A percentile compares a stretch with the other conserved stretches of the same genome.
phyloP scores from a whole-genome alignment of 2,329 filamentous ascomycete species.

The Alternaria dauci region DNA sequence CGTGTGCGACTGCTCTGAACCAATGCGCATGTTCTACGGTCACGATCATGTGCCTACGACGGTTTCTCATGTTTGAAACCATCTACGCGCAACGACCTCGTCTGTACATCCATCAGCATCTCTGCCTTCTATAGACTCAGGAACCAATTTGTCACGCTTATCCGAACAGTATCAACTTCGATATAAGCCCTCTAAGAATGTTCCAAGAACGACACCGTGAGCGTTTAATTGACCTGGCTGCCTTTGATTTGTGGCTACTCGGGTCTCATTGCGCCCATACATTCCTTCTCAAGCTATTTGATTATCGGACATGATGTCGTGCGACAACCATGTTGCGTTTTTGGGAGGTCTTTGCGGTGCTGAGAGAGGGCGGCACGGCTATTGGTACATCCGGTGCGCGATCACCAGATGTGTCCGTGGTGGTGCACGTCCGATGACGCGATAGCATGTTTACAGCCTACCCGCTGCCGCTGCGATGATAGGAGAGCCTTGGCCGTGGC shows the following conservation, averaged over 20 bases:
- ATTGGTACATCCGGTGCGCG: neutral
- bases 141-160: slow-evolving; percentile 54
- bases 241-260: slow-evolving; percentile 41
- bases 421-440: neutral
- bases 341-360: neutral
- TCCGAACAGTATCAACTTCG: slow-evolving; percentile 48
- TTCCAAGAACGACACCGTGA: slow-evolving; percentile 47
- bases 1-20: neutral
- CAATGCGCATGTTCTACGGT: neutral
- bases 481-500: neutral
- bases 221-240: slow-evolving; percentile 53
- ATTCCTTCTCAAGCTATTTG: slow-evolving; percentile 15
- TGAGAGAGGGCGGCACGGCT: neutral
- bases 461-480: neutral
- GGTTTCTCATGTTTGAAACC: neutral
- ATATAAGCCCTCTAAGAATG: slow-evolving; percentile 52
- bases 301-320: neutral
- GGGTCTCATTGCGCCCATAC: slow-evolving; percentile 52
- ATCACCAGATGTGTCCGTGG: neutral
- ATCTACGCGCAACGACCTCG: neutral
- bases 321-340: too few relatives aligned
- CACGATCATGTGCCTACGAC: neutral
- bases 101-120: neutral
- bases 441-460: neutral
- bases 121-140: slow-evolving; percentile 16